Evolutionary conservation across 2,329 filamentous ascomycete genomes (phyloP).

Genomic region (Aspergillus brasiliensis): DNA sequence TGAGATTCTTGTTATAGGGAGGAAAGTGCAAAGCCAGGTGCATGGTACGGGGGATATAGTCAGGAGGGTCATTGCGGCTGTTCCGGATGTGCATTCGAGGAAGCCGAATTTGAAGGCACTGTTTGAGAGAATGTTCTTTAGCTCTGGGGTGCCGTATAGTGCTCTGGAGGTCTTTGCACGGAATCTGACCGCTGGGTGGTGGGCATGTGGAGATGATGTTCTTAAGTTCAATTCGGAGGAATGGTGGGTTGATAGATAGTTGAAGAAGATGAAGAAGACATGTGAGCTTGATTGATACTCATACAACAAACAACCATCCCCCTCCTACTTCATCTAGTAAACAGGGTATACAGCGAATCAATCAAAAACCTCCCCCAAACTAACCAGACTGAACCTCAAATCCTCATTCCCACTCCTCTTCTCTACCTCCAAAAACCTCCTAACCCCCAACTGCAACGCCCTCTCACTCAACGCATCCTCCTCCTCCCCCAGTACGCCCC

Average conservation of each 20-base stretch:
- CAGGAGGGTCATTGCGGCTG: slow-evolving; percentile 57
- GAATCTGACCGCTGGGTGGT: slow-evolving; percentile 62
- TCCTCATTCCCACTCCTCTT: slow-evolving; percentile 56
- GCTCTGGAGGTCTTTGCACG: slow-evolving; percentile 64
- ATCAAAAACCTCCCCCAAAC: slow-evolving; percentile 59
- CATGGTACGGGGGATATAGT: slow-evolving; percentile 28
- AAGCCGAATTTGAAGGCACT: slow-evolving; percentile 63
- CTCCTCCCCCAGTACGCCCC: slow-evolving; percentile 59
- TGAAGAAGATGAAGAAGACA: not conserved
- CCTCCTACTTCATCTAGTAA: not conserved
- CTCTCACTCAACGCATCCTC: slow-evolving; percentile 76
- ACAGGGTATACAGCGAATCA: slow-evolving; percentile 21
- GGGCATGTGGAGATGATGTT: slow-evolving; percentile 63
- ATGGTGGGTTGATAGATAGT: slow-evolving; percentile 47
- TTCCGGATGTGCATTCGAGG: slow-evolving; percentile 66
- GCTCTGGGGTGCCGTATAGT: slow-evolving; percentile 38
- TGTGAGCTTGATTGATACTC: not conserved
- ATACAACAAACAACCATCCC: not conserved
- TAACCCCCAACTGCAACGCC: slow-evolving; percentile 71
- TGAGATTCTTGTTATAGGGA: slow-evolving; percentile 58
- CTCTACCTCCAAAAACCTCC: slow-evolving; percentile 62
- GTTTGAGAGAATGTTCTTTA: slow-evolving; percentile 52
- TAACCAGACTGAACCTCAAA: slow-evolving; percentile 65
- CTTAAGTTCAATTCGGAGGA: slow-evolving; percentile 60
- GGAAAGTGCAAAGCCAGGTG: slow-evolving; percentile 22